Base-by-base conservation (phyloP, 2,329 filamentous ascomycete genomes). In the Tricladium varicosporioides region DNA sequence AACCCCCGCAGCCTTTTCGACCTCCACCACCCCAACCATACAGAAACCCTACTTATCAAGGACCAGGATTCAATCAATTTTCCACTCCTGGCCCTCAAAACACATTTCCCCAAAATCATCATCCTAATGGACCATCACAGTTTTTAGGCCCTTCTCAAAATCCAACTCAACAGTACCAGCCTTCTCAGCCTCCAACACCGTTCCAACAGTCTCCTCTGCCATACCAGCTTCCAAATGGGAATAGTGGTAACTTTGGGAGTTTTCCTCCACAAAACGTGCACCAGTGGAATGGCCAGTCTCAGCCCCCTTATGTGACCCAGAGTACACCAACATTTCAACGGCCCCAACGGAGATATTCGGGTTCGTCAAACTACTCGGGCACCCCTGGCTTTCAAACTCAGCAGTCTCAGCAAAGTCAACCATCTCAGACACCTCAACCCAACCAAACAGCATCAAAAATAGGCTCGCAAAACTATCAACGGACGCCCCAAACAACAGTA, bases 31-130 rank as follows among this genome's bases (percentile, higher is more conserved):
- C 31, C 44, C 7, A 47, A 36, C 63, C 65, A 53, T 68, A 67
- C 46, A 61, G 61, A 10, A 60, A 57, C 36, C 62, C 65, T 58
- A 60, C 58, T n/a, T 54, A 64, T 13, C 60, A 57, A 42, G 19
- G 15, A 10, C 53, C 52, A 50, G 27, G n/a, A 13, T 57, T 53
- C 40, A 54, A 48, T 52, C 54, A 62, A 52, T 62, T 57, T 59
- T 32, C 49, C 19, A 36, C 50, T 33, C 36, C 22, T 49, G 27
- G n/a, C 32, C 42, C 57, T n/a, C 53, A 58, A 19, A 51, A 55
- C 56, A 59, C 51, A 13, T 59, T 59, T 42, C 64, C 60, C 42
- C 61, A 59, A 51, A 63, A 59, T 57, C 54, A 32, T 7, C 14
- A 22, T 47, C 13, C n/a, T 27, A 27, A 27, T 27, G 22, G 22